phyloP scores from a whole-genome alignment of 176 grass and related monocot species.

The Oryza glaberrima region DNA sequence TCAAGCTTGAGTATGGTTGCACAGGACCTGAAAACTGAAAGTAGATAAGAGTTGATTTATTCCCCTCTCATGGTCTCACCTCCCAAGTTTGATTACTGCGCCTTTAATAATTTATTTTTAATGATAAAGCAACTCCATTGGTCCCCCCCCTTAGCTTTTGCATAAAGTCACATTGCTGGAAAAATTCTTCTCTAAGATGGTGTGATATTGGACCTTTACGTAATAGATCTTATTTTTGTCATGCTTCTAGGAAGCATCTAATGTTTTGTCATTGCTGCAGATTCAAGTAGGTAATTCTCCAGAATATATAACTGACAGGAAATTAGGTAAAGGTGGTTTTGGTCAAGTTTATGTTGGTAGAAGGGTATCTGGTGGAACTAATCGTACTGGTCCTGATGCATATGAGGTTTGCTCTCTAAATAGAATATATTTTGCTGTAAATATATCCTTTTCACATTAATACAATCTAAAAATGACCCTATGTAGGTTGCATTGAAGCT shows the following conservation, averaged over 20 bases:
- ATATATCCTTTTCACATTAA: constrained; percentile 16
- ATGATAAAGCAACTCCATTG: constrained; percentile 12
- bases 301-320: constrained; percentile 82
- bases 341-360: constrained; percentile 98
- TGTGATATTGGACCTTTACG: background rate
- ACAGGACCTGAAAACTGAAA: background rate
- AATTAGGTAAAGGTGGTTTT: constrained; percentile 98
- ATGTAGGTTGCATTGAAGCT: constrained; percentile 87
- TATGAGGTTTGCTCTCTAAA: constrained; percentile 69
- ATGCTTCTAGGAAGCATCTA: constrained; percentile 25
- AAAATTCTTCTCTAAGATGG: constrained; percentile 19
- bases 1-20: constrained; percentile 15
- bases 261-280: constrained; percentile 51
- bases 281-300: constrained; percentile 96
- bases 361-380: constrained; percentile 79
- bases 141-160: background rate
- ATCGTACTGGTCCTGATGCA: constrained; percentile 74
- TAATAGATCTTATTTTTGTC: constrained; percentile 28
- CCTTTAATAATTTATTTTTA: background rate
- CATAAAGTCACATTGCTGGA: constrained; percentile 16
- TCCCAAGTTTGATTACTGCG: constrained; percentile 10
- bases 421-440: constrained; percentile 17
- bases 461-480: constrained; percentile 14
- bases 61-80: background rate
- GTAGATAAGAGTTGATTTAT: constrained; percentile 24